Evolutionary conservation across 2,329 filamentous ascomycete species (phyloP).

Genomic region (Myriangium duriaei): DNA sequence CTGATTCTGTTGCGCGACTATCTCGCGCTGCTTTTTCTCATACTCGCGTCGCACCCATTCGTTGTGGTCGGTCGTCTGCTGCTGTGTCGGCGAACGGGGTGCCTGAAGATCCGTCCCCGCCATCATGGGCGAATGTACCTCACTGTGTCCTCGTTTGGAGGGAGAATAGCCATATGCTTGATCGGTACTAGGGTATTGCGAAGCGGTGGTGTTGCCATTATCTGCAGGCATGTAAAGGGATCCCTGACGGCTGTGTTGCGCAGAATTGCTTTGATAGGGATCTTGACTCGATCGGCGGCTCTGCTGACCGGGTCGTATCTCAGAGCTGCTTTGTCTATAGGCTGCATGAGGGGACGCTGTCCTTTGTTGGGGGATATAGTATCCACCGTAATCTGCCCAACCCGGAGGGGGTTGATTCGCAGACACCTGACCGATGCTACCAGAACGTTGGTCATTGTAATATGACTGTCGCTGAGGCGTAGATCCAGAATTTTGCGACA

Average conservation of each 20-base stretch:
- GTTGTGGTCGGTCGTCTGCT: constrained; percentile 5
- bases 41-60: constrained; percentile 1
- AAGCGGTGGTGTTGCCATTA: not conserved
- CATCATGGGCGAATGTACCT: not conserved
- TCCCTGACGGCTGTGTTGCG: not conserved
- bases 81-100: not conserved
- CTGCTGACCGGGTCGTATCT: not conserved
- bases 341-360: not conserved
- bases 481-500: not conserved
- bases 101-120: no score
- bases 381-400: constrained; percentile 2
- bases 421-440: not conserved
- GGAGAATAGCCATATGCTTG: not conserved
- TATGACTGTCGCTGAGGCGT: not conserved
- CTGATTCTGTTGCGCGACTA: not conserved
- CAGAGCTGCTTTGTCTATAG: not conserved
- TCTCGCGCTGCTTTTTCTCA: not conserved
- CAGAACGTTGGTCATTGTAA: not conserved
- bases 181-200: not conserved
- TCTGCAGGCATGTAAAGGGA: not conserved
- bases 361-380: constrained; percentile 5
- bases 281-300: not conserved
- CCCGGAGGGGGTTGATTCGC: constrained; percentile 2
- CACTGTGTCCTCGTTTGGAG: not conserved
- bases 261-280: not conserved